Evolutionary conservation across 495 filamentous ascomycete genomes (phyloP).

Genomic region (Tetracladium setigerum): DNA sequence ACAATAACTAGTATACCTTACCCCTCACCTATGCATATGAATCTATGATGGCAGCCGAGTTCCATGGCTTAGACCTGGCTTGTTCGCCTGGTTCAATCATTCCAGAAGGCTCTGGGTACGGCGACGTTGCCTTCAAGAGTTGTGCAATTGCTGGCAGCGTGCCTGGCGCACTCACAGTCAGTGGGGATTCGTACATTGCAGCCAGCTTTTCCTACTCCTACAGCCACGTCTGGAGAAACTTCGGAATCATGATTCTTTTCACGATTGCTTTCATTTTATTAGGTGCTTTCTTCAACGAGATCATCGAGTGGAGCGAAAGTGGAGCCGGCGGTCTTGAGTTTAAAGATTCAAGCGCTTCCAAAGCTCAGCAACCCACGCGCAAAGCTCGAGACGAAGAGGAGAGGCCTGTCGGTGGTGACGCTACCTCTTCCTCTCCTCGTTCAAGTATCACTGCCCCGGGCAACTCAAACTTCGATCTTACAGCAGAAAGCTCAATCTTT

Average conservation of each 20-base stretch:
- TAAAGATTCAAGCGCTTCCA: conserved; percentile 56
- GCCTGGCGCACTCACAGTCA: conserved; percentile 21
- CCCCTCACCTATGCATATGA: conserved; percentile 52
- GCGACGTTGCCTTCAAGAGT: conserved; percentile 23
- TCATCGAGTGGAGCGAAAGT: conserved; percentile 59
- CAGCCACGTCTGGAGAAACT: conserved; percentile 56
- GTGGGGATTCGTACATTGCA: neutral
- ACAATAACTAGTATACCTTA: conserved; percentile 48
- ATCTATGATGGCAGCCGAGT: neutral
- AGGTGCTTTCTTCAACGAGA: conserved; percentile 46
- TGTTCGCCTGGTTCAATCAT: neutral
- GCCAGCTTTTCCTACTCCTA: conserved; percentile 43
- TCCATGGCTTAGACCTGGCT: neutral
- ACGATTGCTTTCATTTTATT: conserved; percentile 48
- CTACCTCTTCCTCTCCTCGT: neutral
- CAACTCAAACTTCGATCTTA: conserved; percentile 11
- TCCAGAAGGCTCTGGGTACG: conserved; percentile 30
- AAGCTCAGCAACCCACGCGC: conserved; percentile 46
- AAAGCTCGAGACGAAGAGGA: conserved; percentile 34
- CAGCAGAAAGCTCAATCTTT: conserved; percentile 39
- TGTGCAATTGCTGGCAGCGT: neutral
- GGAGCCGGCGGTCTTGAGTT: conserved; percentile 62
- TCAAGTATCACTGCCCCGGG: conserved; percentile 22
- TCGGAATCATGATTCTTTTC: conserved; percentile 59
- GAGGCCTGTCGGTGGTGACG: conserved; percentile 41